Conservation (phyloP, 1,284 basidiomycete genomes). For the Cutaneotrichosporon mucoides region DNA sequence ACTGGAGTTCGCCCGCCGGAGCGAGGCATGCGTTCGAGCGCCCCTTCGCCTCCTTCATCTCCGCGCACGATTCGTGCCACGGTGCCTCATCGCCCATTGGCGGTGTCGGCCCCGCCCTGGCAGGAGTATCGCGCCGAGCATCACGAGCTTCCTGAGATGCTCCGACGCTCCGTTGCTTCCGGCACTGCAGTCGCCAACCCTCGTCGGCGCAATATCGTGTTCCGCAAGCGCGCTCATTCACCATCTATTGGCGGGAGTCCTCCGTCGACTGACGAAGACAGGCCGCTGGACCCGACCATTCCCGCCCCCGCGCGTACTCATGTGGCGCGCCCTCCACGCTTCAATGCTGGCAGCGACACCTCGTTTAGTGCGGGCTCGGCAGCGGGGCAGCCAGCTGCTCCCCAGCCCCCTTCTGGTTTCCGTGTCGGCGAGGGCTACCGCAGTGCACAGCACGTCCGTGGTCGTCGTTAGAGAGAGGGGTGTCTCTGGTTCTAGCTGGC, state of each 20-base stretch:
- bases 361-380: too few species aligned
- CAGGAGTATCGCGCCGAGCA: background rate
- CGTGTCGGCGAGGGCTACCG: background rate
- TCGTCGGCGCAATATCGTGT: background rate
- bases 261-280: conserved; percentile 33
- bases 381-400: background rate
- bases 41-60: background rate
- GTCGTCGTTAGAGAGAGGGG: too few species aligned
- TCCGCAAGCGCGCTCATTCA: background rate
- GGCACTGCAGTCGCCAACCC: background rate
- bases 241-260: conserved; percentile 27
- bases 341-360: background rate
- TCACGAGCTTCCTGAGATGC: background rate
- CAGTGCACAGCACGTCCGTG: background rate
- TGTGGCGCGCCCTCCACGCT: conserved; percentile 12
- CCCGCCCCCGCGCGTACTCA: conserved; percentile 6
- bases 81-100: too few species aligned
- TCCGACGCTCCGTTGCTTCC: background rate
- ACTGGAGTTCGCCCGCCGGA: background rate
- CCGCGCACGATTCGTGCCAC: background rate
- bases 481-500: too few species aligned
- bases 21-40: background rate
- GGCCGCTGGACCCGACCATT: conserved; percentile 19
- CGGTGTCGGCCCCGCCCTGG: background rate
- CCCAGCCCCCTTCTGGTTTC: background rate